phyloP scores from a whole-genome alignment of 768 basidiomycete genomes.

The Gloeopeniophorella convolvens region DNA sequence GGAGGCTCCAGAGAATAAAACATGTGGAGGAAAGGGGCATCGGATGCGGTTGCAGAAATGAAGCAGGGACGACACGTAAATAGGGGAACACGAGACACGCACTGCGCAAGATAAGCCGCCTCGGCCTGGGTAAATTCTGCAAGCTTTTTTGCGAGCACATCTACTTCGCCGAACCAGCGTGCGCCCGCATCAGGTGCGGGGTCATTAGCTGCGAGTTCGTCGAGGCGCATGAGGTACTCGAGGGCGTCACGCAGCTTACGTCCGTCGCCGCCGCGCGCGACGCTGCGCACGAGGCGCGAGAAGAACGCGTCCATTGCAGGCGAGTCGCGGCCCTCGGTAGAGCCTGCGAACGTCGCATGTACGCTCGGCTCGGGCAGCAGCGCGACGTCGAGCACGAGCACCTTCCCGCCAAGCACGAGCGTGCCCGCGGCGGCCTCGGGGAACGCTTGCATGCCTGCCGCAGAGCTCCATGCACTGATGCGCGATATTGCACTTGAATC shows the following conservation, averaged over 20 bases:
- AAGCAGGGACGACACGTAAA: slow-evolving; percentile 4
- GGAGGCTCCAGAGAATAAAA: not conserved
- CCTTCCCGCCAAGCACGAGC: slow-evolving; percentile 10
- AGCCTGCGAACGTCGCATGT: slow-evolving; percentile 66
- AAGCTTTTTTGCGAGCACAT: slow-evolving; percentile 43
- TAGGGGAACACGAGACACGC: slow-evolving; percentile 15
- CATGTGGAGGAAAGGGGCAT: not conserved
- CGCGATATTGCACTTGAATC: slow-evolving; percentile 4
- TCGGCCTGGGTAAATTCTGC: slow-evolving; percentile 48
- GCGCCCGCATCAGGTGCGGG: slow-evolving; percentile 60
- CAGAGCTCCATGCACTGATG: slow-evolving; percentile 8
- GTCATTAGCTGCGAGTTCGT: slow-evolving; percentile 55
- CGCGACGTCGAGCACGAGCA: slow-evolving; percentile 17
- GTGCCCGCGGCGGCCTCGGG: slow-evolving; percentile 5
- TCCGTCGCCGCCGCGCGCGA: slow-evolving; percentile 45
- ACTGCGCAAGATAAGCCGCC: slow-evolving; percentile 49
- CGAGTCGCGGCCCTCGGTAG: slow-evolving; percentile 36
- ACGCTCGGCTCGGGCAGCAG: slow-evolving; percentile 44
- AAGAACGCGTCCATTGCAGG: slow-evolving; percentile 60
- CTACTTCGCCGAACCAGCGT: slow-evolving; percentile 69
- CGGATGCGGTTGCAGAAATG: not conserved
- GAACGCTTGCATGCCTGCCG: slow-evolving; percentile 14
- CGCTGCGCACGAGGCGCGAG: slow-evolving; percentile 38
- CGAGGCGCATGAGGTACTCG: slow-evolving; percentile 65
- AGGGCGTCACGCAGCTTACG: slow-evolving; percentile 46